Base-by-base conservation (phyloP, 306 rosid species). In the Mimosa bimucronata region DNA sequence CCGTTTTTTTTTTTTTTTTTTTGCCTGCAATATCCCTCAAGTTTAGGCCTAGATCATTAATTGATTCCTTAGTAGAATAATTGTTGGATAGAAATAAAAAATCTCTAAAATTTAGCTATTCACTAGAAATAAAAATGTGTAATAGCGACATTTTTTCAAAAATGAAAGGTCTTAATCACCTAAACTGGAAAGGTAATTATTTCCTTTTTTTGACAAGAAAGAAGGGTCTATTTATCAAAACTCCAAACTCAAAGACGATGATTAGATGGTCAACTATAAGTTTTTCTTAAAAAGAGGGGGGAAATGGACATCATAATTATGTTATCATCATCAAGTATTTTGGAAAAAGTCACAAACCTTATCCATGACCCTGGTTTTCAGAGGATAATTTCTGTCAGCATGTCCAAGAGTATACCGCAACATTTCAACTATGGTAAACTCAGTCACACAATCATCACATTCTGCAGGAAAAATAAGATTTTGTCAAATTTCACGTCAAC, bases 341-440 rank as follows among this genome's bases (percentile, higher is more conserved):
- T 21, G 28, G 48, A 38, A 70, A 52, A 72, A 50, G 79, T 69
- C 76, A 73, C 83, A 58, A 74, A 92, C 97, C 94, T 85, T 89
- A 44, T 82, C 71, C 79, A 67, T 67, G 48, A 55, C 34, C 57
- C 48, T 71, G 52, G n/a, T 65, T 85, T 85, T 89, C 58, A 30
- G 88, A 65, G 90, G 87, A 78, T 89, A 79, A 82, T 91, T 87
- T 85, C 88, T 87, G 64, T 94, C 97, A 40, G 98, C 94, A 76
- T 88, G 98, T 83, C 83, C 97, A 76, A 94, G 92, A 38, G 91
- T 80, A 81, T 88, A 88, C 45, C 80, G 82, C 76, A 94, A 73
- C 97, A 94, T 87, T 80, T 85, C 87, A 69, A 86, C 41, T 57
- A 91, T 85, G 58, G 90, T 70, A 80, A 87, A 70, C 73, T 84